These are phyloP conservation scores for Hymenotorrendiella dingleyae DNA, from an alignment of 2,329 filamentous ascomycete species.

Conservation along the genomic window DNA sequence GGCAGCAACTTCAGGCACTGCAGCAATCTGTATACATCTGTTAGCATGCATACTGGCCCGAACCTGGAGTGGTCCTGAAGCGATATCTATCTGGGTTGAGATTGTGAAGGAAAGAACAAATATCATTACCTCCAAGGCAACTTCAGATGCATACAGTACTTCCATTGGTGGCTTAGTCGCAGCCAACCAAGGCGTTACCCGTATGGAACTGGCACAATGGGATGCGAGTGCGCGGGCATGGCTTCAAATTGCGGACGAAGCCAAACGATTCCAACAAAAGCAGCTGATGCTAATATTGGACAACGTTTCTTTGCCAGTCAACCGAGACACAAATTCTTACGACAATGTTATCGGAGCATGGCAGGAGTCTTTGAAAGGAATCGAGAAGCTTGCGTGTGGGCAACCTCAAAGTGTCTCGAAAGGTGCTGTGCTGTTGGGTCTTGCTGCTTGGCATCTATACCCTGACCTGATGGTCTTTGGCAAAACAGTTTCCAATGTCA, in stretches of 20 bases:
- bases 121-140: too few species aligned
- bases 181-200: constrained; percentile 14
- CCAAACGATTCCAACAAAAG: constrained; percentile 17
- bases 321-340: constrained; percentile 7
- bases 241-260: constrained; percentile 25
- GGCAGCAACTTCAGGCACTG: too few species aligned
- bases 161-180: too few species aligned
- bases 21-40: too few species aligned
- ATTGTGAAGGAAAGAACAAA: too few species aligned
- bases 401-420: constrained; percentile 7
- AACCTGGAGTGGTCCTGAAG: too few species aligned
- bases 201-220: constrained; percentile 25
- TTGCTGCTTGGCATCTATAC: constrained; percentile 19
- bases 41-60: too few species aligned
- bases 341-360: constrained; percentile 17
- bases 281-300: constrained; percentile 24
- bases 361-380: constrained; percentile 12
- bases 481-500: constrained; percentile 3
- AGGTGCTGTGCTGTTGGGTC: constrained; percentile 11
- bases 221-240: constrained; percentile 30
- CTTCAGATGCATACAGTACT: too few species aligned
- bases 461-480: constrained; percentile 12
- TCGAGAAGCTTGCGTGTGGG: constrained; percentile 17
- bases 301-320: constrained; percentile 14
- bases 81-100: too few species aligned